Conservation (phyloP, 225 moss, liverwort and hornwort species). For the Pseudoscleropodium purum region DNA sequence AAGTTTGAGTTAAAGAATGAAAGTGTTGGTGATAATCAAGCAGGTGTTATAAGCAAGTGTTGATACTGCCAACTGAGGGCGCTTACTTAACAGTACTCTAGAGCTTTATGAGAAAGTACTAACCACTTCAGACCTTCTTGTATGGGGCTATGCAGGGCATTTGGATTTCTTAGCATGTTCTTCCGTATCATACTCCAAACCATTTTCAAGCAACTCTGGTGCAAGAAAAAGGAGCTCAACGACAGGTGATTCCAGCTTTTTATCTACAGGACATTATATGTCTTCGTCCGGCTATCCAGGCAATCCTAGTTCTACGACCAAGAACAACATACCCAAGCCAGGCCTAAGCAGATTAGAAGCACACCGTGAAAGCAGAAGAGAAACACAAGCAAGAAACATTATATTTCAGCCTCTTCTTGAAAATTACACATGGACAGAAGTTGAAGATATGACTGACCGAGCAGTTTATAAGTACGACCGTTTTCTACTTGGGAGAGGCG, state of each 20-base stretch:
- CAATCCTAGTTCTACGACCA: neutral
- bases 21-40: neutral
- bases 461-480: neutral
- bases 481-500: constrained; percentile 10
- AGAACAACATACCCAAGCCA: neutral
- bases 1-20: neutral
- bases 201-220: neutral
- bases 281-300: neutral
- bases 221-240: neutral
- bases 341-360: neutral
- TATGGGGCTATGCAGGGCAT: constrained; percentile 1
- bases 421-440: neutral
- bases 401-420: neutral
- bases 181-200: neutral
- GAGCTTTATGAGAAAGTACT: neutral
- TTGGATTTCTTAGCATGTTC: constrained; percentile 1
- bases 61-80: neutral
- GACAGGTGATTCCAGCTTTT: neutral
- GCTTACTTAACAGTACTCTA: neutral
- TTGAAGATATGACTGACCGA: neutral
- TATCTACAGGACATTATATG: neutral
- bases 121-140: neutral
- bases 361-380: neutral
- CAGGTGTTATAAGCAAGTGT: neutral
- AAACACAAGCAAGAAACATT: neutral